Percentiles rank a stretch among this genome's conserved stretches.
Evolutionary conservation across 2,329 filamentous ascomycete species (phyloP).

Genomic region (Aspergillus texensis): DNA sequence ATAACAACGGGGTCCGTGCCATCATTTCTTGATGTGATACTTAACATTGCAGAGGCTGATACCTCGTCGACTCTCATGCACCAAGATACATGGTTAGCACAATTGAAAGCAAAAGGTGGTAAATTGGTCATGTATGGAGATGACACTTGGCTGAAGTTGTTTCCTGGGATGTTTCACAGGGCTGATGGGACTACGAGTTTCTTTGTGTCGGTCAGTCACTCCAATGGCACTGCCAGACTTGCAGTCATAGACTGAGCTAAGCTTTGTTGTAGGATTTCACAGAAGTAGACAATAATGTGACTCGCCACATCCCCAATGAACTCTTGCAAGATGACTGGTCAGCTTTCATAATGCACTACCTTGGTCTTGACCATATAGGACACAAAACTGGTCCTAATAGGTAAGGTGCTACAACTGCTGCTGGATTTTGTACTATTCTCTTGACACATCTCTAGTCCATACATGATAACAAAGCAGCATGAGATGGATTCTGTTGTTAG

Average conservation of each 20-base stretch:
- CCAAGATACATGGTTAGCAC: constrained; percentile 95
- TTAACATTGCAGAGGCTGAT: constrained; percentile 95
- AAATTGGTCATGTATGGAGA: constrained; percentile 95
- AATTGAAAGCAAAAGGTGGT: constrained; percentile 77
- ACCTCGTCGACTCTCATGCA: constrained; percentile 82
- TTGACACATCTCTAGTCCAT: constrained; percentile 59
- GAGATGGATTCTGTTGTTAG: constrained; percentile 90
- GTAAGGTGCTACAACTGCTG: constrained; percentile 45
- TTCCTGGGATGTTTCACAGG: constrained; percentile 83
- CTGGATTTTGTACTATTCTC: neutral
- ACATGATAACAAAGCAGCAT: constrained; percentile 89
- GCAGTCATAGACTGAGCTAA: constrained; percentile 20
- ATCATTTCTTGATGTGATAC: constrained; percentile 93
- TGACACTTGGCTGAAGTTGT: constrained; percentile 97
- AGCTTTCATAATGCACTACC: constrained; percentile 90
- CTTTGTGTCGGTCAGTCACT: constrained; percentile 81
- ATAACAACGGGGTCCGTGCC: constrained; percentile 98
- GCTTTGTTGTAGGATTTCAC: constrained; percentile 74
- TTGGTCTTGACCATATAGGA: constrained; percentile 95
- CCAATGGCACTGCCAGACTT: neutral
- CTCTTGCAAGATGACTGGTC: constrained; percentile 81
- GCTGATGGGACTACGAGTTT: constrained; percentile 95
- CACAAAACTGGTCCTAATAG: constrained; percentile 90
- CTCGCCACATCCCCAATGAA: constrained; percentile 80
- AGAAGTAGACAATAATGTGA: constrained; percentile 97